These are phyloP conservation scores for Teunomyces cretensis DNA, from an alignment of 805 yeast genomes.

Conservation along the genomic window DNA sequence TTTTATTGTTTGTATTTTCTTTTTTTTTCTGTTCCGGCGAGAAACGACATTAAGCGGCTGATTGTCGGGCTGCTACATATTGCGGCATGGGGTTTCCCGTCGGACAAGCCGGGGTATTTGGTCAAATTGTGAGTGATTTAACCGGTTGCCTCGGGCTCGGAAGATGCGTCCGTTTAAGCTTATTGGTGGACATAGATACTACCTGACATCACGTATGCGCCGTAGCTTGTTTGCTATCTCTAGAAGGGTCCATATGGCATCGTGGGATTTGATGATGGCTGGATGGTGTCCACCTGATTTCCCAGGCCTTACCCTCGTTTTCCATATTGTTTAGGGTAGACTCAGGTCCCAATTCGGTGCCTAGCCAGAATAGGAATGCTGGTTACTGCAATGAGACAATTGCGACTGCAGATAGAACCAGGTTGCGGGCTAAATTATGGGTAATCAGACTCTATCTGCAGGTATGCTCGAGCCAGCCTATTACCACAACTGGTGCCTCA, in stretches of 20 bases:
- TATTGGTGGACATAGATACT: background rate
- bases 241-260: background rate
- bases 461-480: background rate
- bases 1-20: background rate
- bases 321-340: background rate
- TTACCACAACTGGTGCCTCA: too few relatives aligned
- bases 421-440: background rate
- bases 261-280: too few relatives aligned
- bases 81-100: background rate
- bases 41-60: background rate
- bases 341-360: background rate
- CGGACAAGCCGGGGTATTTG: constrained; percentile 3
- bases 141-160: constrained; percentile 1
- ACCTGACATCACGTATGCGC: too few relatives aligned
- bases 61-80: background rate
- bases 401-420: background rate
- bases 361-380: background rate
- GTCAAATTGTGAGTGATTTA: background rate
- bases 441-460: too few relatives aligned
- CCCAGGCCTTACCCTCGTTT: too few relatives aligned
- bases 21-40: background rate
- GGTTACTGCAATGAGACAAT: background rate
- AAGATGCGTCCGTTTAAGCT: background rate
- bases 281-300: too few relatives aligned
- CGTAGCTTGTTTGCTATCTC: background rate